phyloP scores from a whole-genome alignment of 1,139 yeast genomes.

The Hansenula lynferdii region DNA sequence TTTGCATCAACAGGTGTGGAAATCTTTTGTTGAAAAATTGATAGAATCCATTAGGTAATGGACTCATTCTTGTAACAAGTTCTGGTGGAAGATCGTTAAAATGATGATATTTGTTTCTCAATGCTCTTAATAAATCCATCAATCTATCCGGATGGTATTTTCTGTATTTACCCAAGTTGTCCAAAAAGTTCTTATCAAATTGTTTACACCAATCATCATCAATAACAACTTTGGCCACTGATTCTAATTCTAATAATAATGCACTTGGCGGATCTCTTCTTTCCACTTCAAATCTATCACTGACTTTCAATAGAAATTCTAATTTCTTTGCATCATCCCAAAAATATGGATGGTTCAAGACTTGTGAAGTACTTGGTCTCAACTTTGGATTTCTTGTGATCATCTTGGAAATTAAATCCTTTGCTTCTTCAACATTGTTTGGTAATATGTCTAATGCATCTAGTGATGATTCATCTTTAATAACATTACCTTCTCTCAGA shows the following conservation, averaged over 20 bases:
- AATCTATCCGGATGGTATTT: conserved; percentile 76
- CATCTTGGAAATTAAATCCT: conserved; percentile 70
- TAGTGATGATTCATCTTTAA: conserved; percentile 63
- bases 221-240: conserved; percentile 46
- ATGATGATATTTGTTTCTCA: conserved; percentile 91
- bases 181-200: conserved; percentile 67
- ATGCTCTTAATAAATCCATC: conserved; percentile 82
- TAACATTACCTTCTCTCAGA: conserved; percentile 82
- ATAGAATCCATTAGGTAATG: conserved; percentile 82
- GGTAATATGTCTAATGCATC: conserved; percentile 34
- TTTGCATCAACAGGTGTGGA: conserved; percentile 74
- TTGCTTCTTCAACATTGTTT: conserved; percentile 56
- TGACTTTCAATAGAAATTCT: conserved; percentile 78
- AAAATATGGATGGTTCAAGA: conserved; percentile 82
- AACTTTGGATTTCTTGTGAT: conserved; percentile 56
- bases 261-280: conserved; percentile 82
- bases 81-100: conserved; percentile 79
- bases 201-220: conserved; percentile 75
- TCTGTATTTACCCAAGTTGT: conserved; percentile 84
- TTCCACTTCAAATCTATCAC: conserved; percentile 89
- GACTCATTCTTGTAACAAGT: conserved; percentile 60
- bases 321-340: conserved; percentile 76
- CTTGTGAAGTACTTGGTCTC: conserved; percentile 69
- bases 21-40: conserved; percentile 67
- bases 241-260: conserved; percentile 56